Base-by-base conservation (phyloP, 1,284 basidiomycete species). In the Marasmius fiardii region DNA sequence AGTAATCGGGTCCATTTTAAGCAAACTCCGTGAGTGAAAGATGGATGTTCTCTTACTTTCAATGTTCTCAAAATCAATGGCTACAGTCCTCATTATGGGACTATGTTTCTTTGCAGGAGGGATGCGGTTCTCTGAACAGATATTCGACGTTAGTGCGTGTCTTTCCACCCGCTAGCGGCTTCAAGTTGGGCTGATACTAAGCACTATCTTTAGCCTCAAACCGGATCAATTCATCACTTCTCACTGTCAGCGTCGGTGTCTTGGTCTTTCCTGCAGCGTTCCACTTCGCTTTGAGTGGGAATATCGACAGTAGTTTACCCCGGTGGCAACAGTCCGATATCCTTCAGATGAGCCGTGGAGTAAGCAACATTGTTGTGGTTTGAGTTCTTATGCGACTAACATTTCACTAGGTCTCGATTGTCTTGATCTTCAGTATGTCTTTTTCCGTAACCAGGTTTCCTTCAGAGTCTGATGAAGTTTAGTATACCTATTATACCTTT, bases 41-140 rank as follows among this genome's bases (percentile, higher is more conserved):
- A 31, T 34, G 8, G 10, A 37, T 34, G 37, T 50, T 35, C 28
- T 43, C 59, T 37, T 54, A 24, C 24, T 12, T 26, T 18, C 47
- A 39, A n/a, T n/a, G 49, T 35, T 14, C 50, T 53, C 7, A 56
- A 55, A 16, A 20, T 33, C 48, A 31, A 45, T 7, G 26, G 45
- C 2, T 55, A n/a, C n/a, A 82, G 83, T 85, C 37, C 71, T 88
- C 55, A 77, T 88, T 59, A 72, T 87, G 31, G 93, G 93, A 35
- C 83, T 93, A 75, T 90, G 86, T 67, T 84, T 92, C 71, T 87
- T 91, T 63, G 89, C 87, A 1, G 91, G 92, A 21, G 92, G 92
- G 4, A 70, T 86, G 58, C 78, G 82, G 26, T 93, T 88, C 63
- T 82, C 84, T 4, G 88, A 92, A 64, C 90, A 93, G 71, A 87